Evolutionary conservation across 2,329 filamentous ascomycete genomes (phyloP), one percentile per base, ranked within the genome.

Genomic region (Alternaria dauci): DNA sequence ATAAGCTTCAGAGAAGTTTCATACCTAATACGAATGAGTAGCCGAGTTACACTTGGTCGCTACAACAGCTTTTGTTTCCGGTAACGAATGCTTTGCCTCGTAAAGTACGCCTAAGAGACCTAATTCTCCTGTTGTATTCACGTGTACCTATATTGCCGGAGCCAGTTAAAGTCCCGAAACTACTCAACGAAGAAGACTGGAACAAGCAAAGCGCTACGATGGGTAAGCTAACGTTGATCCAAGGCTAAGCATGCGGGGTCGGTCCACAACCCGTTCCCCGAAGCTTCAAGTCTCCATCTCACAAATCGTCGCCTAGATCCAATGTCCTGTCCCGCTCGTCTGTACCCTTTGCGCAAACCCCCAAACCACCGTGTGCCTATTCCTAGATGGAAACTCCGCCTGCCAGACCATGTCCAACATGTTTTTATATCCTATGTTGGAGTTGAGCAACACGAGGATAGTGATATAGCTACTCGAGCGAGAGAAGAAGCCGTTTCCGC

Each of bases 371-470:
- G 70, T 18, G 64, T 71, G 4, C 77, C 76, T 2, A 68, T 79
- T 9, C 75, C 76, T 8, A 61, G 77, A 54, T 79, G 71, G 67
- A 71, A 62, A 5, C 57, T 78, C 7, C 58, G 62, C 18, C 55
- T 78, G 2, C 72, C 74, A 7, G 46, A 63, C 1, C 38, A 52
- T 20, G 52, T 72, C 8, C 68, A 57, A 1, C 63, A 71, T 16
- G 60, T 77, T 8, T 71, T 71, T 52, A 78, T 73, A 11, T 55
- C 73, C 2, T 78, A 78, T 47, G 56, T 79, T 8, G 77, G 76
- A 8, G 62, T 73, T 11, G 75, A 79, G 59, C 61, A 69, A 26
- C 75, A 73, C 34, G 44, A 39, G 2, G 43, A 59, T 14, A 53
- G 66, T 11, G n/a, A 52, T 1, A 30, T 48, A 28, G 50, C 56